These are phyloP conservation scores for Pseudogymnoascus sp. DNA, from an alignment of 2,329 filamentous ascomycete genomes.

Conservation along the genomic window DNA sequence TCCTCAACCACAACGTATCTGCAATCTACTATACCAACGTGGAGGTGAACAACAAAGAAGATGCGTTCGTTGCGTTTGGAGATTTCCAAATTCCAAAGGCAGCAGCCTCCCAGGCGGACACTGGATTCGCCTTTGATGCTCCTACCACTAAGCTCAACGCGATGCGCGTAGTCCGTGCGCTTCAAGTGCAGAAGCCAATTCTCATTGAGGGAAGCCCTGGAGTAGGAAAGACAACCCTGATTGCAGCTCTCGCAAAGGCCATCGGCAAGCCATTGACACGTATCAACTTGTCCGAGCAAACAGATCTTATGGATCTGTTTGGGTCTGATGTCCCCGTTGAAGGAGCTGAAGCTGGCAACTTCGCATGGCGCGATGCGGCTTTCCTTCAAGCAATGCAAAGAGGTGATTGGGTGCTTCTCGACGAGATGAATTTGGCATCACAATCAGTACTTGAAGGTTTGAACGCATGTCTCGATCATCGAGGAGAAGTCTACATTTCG, in stretches of 20 bases:
- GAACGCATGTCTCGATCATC: slow-evolving; percentile 93
- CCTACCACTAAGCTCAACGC: slow-evolving; percentile 85
- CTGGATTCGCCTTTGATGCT: slow-evolving; percentile 73
- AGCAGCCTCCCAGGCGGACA: slow-evolving; percentile 41
- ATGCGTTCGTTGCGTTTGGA: slow-evolving; percentile 56
- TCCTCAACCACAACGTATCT: slow-evolving; percentile 58
- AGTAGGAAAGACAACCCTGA: slow-evolving; percentile 92
- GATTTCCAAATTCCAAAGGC: slow-evolving; percentile 61
- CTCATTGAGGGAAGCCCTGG: slow-evolving; percentile 95
- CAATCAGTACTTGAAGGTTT: slow-evolving; percentile 94
- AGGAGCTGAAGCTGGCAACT: slow-evolving; percentile 82
- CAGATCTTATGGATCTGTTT: slow-evolving; percentile 94
- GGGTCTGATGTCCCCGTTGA: slow-evolving; percentile 94
- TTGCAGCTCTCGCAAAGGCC: slow-evolving; percentile 73
- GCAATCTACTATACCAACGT: slow-evolving; percentile 59
- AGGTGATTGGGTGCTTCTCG: slow-evolving; percentile 91
- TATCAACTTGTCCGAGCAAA: slow-evolving; percentile 97
- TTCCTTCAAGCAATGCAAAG: slow-evolving; percentile 95
- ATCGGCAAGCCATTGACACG: slow-evolving; percentile 78
- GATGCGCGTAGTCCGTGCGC: slow-evolving; percentile 80
- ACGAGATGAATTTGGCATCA: slow-evolving; percentile 98
- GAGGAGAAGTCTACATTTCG: slow-evolving; percentile 90
- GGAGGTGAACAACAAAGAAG: slow-evolving; percentile 46
- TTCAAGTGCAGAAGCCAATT: slow-evolving; percentile 86
- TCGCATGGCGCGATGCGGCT: slow-evolving; percentile 91